Conservation (phyloP, 73 alveolate species). For the Chromera velia region DNA sequence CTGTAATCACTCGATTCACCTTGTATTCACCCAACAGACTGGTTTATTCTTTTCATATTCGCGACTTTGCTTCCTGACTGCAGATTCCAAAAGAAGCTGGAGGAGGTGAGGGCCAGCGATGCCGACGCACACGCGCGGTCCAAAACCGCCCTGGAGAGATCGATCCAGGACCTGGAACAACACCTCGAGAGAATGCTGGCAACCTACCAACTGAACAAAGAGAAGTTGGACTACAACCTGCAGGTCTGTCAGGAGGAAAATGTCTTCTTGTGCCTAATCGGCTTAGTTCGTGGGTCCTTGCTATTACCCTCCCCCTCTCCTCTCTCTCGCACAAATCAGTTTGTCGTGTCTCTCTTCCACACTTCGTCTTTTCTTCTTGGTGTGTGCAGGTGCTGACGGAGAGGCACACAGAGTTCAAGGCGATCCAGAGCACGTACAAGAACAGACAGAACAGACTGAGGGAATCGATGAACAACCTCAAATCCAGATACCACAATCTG, state of each 20-base stretch:
- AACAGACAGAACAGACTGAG: slow-evolving; percentile 37
- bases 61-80: no score
- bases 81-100: slow-evolving; percentile 52
- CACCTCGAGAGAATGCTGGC: slow-evolving; percentile 76
- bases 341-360: no score
- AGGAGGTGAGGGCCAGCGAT: slow-evolving; percentile 59
- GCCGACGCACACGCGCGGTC: slow-evolving; percentile 64
- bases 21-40: no score
- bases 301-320: no score
- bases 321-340: no score
- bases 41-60: no score
- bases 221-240: slow-evolving; percentile 64
- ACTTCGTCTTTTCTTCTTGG: no score
- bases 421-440: slow-evolving; percentile 46
- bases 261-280: no score
- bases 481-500: neutral
- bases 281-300: no score
- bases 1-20: no score
- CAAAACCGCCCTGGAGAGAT: slow-evolving; percentile 65
- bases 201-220: slow-evolving; percentile 67
- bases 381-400: slow-evolving; percentile 65
- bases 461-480: slow-evolving; percentile 16
- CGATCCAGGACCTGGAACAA: slow-evolving; percentile 62
- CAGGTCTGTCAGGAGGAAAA: neutral
- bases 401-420: slow-evolving; percentile 58